Evolutionary conservation across 345 rosid genomes (phyloP).

Genomic region (Linum usitatissimum): DNA sequence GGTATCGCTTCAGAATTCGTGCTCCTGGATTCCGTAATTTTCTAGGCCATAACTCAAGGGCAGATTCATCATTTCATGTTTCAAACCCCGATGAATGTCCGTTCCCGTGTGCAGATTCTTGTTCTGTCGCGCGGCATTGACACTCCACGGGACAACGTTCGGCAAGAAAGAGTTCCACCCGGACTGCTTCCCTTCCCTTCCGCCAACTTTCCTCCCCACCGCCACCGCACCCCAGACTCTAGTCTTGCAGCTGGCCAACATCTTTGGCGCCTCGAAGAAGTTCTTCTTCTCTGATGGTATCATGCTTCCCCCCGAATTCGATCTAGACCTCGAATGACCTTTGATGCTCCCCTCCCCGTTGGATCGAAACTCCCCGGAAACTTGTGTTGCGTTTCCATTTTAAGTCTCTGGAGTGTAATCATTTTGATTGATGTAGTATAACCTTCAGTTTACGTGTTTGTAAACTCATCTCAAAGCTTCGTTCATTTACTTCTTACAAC

Average conservation of each 20-base stretch:
- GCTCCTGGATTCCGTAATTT: neutral
- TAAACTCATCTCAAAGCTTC: neutral
- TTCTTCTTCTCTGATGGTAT: conserved; percentile 45
- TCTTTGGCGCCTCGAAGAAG: conserved; percentile 42
- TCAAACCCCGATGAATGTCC: neutral
- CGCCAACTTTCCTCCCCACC: conserved; percentile 36
- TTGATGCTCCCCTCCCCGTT: neutral
- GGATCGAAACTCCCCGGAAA: neutral
- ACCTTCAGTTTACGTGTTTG: neutral
- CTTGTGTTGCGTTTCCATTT: neutral
- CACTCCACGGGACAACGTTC: conserved; percentile 36
- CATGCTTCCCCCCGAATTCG: conserved; percentile 17
- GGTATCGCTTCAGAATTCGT: conserved; percentile 30
- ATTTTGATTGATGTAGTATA: neutral
- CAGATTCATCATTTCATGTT: neutral
- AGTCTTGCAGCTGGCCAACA: conserved; percentile 50
- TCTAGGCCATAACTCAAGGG: neutral
- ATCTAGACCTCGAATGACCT: neutral
- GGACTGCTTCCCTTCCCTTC: conserved; percentile 64
- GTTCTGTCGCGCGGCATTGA: conserved; percentile 61
- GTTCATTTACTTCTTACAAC: too few species aligned
- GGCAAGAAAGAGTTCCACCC: conserved; percentile 62
- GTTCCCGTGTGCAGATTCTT: conserved; percentile 44
- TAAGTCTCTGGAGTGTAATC: neutral
- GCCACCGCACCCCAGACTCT: conserved; percentile 30